These are phyloP conservation scores for Aureobasidium sp. DNA, from an alignment of 2,329 filamentous ascomycete species.

Conservation along the genomic window DNA sequence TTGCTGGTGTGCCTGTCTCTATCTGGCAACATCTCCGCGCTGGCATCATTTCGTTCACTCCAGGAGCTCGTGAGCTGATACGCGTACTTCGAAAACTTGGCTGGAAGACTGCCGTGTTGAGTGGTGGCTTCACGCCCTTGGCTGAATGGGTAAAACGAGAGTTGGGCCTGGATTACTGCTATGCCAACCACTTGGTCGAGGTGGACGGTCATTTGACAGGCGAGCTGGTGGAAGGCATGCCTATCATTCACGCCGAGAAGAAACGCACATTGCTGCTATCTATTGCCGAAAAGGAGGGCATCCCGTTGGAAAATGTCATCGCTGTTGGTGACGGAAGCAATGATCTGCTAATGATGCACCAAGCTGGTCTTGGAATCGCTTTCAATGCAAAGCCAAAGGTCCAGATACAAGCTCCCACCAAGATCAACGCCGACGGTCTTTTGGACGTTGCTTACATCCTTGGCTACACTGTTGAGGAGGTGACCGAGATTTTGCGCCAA, in stretches of 20 bases:
- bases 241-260: conserved; percentile 68
- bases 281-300: conserved; percentile 61
- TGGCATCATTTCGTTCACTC: conserved; percentile 69
- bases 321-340: conserved; percentile 79
- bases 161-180: conserved; percentile 78
- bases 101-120: conserved; percentile 82
- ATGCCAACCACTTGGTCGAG: conserved; percentile 76
- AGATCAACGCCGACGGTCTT: conserved; percentile 64
- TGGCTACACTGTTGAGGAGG: conserved; percentile 39
- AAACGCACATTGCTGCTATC: conserved; percentile 66
- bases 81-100: conserved; percentile 68
- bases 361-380: conserved; percentile 69
- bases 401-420: conserved; percentile 66
- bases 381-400: conserved; percentile 81
- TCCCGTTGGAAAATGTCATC: conserved; percentile 60
- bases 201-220: conserved; percentile 56
- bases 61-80: conserved; percentile 70
- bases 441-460: conserved; percentile 68
- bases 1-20: conserved; percentile 70
- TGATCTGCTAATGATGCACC: conserved; percentile 71
- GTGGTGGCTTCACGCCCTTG: conserved; percentile 84
- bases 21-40: conserved; percentile 63
- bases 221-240: conserved; percentile 60
- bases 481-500: conserved; percentile 20
- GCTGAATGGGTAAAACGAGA: conserved; percentile 77